Evolutionary conservation across 192 early-diverging fungal genomes (phyloP), one percentile per base, ranked within the genome.

Genomic region (Lunasporangiospora selenospora): DNA sequence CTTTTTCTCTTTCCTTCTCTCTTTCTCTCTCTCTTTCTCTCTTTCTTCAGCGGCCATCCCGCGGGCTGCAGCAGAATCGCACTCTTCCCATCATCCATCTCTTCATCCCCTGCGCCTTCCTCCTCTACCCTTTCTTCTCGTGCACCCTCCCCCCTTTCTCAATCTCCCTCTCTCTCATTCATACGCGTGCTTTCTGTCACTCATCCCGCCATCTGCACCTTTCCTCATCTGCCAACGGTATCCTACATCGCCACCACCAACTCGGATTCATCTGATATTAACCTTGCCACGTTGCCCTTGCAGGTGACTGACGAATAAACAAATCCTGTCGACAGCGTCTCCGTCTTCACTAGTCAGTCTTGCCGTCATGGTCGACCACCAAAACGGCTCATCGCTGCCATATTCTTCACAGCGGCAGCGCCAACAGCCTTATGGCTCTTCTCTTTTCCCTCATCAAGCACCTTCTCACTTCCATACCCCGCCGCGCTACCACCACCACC

Each of bases 331-430:
- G n/a, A n/a, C n/a, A n/a, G n/a, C n/a, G n/a, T n/a, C n/a, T n/a
- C n/a, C n/a, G n/a, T n/a, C n/a, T n/a, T n/a, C n/a, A n/a, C n/a
- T n/a, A n/a, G n/a, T n/a, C n/a, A n/a, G n/a, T n/a, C n/a, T n/a
- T n/a, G n/a, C n/a, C n/a, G n/a, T 26, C 26, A 70, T 70, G 66
- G 66, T 55, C 6, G 66, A 70, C 58, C 66, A 70, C 36, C 32
- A 41, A 9, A 56, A 24, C 38, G 30, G 26, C 24, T 19, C 53
- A 26, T 37, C 40, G 8, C 23, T 50, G 39, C 48, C 51, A 10
- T 49, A 44, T 19, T 26, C 57, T 26, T 47, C 69, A 31, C 19
- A 37, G 38, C 26, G 21, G 6, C 60, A 62, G 19, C 62, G 53
- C 24, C n/a, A n/a, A n/a, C n/a, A n/a, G n/a, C n/a, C n/a, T n/a